Evolutionary conservation across 495 filamentous ascomycete genomes (phyloP).

Genomic region (Tuber borchii): DNA sequence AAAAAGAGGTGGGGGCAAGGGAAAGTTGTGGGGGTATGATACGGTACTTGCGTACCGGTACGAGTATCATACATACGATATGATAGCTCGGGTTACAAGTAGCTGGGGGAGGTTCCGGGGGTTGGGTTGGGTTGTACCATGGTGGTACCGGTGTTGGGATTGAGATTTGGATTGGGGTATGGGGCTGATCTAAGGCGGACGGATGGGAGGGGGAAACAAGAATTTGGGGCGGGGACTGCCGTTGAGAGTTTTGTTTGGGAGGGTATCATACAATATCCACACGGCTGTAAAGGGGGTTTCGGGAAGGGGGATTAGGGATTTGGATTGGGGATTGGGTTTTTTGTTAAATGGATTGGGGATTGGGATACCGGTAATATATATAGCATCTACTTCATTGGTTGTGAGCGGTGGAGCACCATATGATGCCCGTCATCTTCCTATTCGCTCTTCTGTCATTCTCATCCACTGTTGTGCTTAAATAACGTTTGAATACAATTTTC

Average conservation of each 20-base stretch:
- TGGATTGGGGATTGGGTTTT: too few species aligned
- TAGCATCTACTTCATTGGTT: background rate
- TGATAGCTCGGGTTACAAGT: background rate
- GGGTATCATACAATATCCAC: background rate
- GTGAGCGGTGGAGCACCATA: background rate
- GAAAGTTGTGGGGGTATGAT: background rate
- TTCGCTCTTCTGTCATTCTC: background rate
- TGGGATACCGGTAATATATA: background rate
- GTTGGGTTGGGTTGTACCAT: background rate
- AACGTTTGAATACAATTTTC: background rate
- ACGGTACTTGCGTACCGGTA: too few species aligned
- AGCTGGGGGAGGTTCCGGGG: background rate
- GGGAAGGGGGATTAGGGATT: background rate
- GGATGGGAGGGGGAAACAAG: background rate
- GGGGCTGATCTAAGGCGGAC: background rate
- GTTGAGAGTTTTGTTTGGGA: background rate
- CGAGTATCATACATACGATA: too few species aligned
- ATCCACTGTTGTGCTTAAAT: background rate
- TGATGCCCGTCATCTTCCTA: background rate
- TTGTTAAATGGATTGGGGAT: too few species aligned
- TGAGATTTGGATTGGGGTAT: background rate
- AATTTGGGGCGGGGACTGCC: background rate
- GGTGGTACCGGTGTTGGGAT: background rate
- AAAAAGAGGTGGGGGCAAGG: too few species aligned
- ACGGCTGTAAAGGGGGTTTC: background rate